A percentile compares a stretch with the other conserved stretches of the same genome.
These are phyloP conservation scores for Hamigera avellanea DNA, from an alignment of 495 filamentous ascomycete species.

Conservation along the genomic window DNA sequence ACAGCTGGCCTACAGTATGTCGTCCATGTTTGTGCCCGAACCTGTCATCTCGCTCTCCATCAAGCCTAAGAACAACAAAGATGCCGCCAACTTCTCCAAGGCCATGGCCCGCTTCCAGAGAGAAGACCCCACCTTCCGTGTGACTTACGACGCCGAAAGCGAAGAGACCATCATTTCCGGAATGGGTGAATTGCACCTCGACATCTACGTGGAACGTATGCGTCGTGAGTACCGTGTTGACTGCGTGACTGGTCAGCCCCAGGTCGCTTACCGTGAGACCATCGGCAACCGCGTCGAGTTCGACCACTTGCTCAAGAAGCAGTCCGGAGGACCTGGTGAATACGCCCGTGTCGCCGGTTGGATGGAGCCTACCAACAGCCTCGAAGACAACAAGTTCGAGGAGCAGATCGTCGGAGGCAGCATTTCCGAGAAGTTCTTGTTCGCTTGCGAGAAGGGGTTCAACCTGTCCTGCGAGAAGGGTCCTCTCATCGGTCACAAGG, in stretches of 20 bases:
- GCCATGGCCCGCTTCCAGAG: constrained; percentile 98
- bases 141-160: constrained; percentile 80
- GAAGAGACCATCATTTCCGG: constrained; percentile 96
- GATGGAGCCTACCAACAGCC: constrained; percentile 69
- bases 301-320: constrained; percentile 91
- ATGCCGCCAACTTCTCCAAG: constrained; percentile 91
- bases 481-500: constrained; percentile 84
- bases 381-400: constrained; percentile 76
- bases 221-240: constrained; percentile 94
- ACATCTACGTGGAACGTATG: constrained; percentile 98
- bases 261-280: constrained; percentile 96
- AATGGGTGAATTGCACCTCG: constrained; percentile 96
- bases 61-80: constrained; percentile 89
- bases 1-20: constrained; percentile 85
- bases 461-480: constrained; percentile 74
- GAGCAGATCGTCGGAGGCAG: constrained; percentile 76
- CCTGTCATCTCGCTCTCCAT: constrained; percentile 97
- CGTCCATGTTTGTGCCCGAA: constrained; percentile 97
- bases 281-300: constrained; percentile 66
- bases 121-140: constrained; percentile 96
- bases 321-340: constrained; percentile 93
- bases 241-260: constrained; percentile 88
- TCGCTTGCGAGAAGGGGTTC: constrained; percentile 95
- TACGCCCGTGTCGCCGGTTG: constrained; percentile 88
- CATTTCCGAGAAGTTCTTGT: constrained; percentile 94